These are phyloP conservation scores for Metschnikowia colocasiae DNA, from an alignment of 805 yeast species.

Conservation along the genomic window DNA sequence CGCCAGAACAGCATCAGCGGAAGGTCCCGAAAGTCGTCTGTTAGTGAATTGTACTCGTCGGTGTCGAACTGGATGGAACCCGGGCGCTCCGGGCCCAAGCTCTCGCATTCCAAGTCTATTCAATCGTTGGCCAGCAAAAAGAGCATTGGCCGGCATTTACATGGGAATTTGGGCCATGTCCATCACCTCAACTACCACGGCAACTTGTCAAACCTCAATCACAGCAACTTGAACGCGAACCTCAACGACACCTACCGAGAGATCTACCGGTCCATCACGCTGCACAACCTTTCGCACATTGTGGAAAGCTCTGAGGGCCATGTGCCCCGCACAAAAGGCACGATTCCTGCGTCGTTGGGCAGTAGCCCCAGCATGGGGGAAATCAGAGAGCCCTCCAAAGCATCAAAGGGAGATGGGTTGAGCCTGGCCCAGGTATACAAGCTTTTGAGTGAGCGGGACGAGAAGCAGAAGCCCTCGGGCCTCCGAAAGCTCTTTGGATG, in stretches of 20 bases:
- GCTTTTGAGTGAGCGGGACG: slow-evolving; percentile 16
- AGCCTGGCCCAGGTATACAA: slow-evolving; percentile 22
- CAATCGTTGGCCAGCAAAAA: slow-evolving; percentile 14
- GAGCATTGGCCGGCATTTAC: not conserved
- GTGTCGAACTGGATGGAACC: slow-evolving; percentile 57
- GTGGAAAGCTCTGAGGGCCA: slow-evolving; percentile 8
- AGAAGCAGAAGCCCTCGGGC: slow-evolving; percentile 7
- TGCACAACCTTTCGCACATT: slow-evolving; percentile 24
- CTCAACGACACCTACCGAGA: slow-evolving; percentile 32
- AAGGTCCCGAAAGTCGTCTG: slow-evolving; percentile 36
- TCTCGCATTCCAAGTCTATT: slow-evolving; percentile 15
- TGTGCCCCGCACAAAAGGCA: not conserved
- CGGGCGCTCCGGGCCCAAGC: slow-evolving; percentile 8
- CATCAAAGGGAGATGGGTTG: slow-evolving; percentile 10
- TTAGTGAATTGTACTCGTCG: slow-evolving; percentile 38
- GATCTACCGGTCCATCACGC: slow-evolving; percentile 37
- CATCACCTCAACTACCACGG: not conserved
- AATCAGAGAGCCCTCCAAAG: not conserved
- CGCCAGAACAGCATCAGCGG: slow-evolving; percentile 18
- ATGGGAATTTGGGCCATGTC: not conserved
- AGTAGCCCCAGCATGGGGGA: not conserved
- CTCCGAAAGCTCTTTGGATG: slow-evolving; percentile 36
- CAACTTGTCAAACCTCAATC: not conserved
- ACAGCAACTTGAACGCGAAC: slow-evolving; percentile 13
- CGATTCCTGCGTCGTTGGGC: not conserved